Base-by-base conservation (phyloP, 192 early-diverging fungal species). In the Coemansia sp. region DNA sequence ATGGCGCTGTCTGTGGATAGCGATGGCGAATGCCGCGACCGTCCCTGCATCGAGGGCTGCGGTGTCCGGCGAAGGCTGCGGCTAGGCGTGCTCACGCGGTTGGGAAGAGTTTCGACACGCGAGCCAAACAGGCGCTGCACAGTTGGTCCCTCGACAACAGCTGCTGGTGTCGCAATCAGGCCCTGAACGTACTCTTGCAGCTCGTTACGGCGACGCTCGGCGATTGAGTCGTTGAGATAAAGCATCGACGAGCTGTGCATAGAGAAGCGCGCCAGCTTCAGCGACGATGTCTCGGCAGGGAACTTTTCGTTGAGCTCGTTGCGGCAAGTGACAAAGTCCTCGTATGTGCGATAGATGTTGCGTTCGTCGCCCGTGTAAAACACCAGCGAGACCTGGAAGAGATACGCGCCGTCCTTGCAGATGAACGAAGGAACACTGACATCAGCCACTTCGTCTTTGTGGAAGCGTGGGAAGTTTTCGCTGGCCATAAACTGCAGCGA, bases 261-360 rank as follows among this genome's bases (percentile, higher is more conserved):
- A 78, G 59, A 91, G 66, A 78, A 73, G n/a, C 72, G 74, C 33
- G 80, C 66, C 33, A 75, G 64, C 63, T 77, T 78, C 35, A 83
- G 75, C 33, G 72, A 56, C 15, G 66, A 64, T 18, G 89, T 87
- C 69, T 90, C 89, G 11, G 78, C 82, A 8, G 88, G 91, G 74
- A 90, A 93, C 51, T 84, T 72, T 38, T 91, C 84, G 48, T 88
- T 66, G 17, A 93, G 80, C 60, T 85, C 83, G 68, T 89, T 90
- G 70, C 92, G 92, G 72, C 91, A 91, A 70, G 86, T 85, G 69
- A 91, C 89, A 80, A 93, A 90, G 74, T 93, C 92, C 64, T 93
- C 92, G 73, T 93, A 93, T 15, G 89, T 74, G 59, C 92, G 85
- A 70, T 86, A 90, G 32, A 93, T 68, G 54, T 86, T 86, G 63